These are phyloP conservation scores for Leptographium radiaticola DNA, from an alignment of 2,329 filamentous ascomycete species.

Conservation along the genomic window DNA sequence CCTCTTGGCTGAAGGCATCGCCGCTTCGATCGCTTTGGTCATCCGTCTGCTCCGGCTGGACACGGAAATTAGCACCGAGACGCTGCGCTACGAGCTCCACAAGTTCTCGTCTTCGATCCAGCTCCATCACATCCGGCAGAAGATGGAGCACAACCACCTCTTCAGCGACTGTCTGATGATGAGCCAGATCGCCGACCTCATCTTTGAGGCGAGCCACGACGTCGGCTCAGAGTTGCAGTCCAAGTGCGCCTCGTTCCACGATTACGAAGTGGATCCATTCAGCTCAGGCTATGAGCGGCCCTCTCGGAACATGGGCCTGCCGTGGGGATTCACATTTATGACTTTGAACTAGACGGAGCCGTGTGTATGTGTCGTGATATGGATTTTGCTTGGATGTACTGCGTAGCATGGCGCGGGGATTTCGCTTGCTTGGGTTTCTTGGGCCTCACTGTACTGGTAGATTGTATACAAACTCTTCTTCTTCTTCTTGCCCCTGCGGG, in stretches of 20 bases:
- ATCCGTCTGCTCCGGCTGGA: constrained; percentile 12
- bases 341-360: constrained; percentile 18
- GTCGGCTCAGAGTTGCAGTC: constrained; percentile 4
- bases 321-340: constrained; percentile 25
- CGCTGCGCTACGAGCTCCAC: constrained; percentile 17
- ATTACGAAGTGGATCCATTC: constrained; percentile 14
- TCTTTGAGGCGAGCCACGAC: constrained; percentile 18
- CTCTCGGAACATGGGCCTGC: constrained; percentile 23
- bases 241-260: constrained; percentile 12
- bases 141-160: constrained; percentile 18
- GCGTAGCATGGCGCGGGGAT: neutral
- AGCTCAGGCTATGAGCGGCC: constrained; percentile 18
- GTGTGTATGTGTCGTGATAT: neutral
- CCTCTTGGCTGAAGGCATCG: constrained; percentile 22
- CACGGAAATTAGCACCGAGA: constrained; percentile 9
- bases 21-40: constrained; percentile 20
- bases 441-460: too few relatives aligned
- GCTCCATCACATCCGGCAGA: constrained; percentile 17
- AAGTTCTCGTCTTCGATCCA: constrained; percentile 19
- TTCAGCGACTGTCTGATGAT: constrained; percentile 21
- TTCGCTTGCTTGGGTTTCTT: neutral
- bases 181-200: constrained; percentile 19
- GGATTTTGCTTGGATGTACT: neutral
- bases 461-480: constrained; percentile 1
- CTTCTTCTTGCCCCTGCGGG: neutral